These are phyloP conservation scores for Clonostachys rhizophaga DNA, from an alignment of 2,329 filamentous ascomycete species.

Conservation along the genomic window DNA sequence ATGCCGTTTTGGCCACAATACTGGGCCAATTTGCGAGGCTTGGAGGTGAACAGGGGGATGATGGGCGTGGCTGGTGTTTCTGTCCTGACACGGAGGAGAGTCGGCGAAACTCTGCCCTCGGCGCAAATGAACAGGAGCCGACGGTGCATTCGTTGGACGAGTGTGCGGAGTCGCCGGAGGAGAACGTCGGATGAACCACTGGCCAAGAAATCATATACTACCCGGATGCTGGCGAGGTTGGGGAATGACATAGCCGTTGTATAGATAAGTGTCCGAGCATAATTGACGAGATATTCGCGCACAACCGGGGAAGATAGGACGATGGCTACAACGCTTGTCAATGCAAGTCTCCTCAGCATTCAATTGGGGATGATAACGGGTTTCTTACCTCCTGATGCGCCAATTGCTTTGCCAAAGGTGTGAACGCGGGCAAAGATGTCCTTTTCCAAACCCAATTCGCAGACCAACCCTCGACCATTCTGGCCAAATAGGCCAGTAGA, in stretches of 20 bases:
- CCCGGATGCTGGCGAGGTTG: constrained; percentile 51
- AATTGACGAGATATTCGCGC: constrained; percentile 66
- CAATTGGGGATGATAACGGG: too few species aligned
- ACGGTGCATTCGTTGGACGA: constrained; percentile 32
- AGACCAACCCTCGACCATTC: constrained; percentile 53
- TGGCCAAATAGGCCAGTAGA: constrained; percentile 56
- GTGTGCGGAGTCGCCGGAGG: constrained; percentile 19
- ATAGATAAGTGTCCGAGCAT: constrained; percentile 71
- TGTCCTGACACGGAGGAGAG: constrained; percentile 29
- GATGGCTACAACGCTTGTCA: constrained; percentile 27
- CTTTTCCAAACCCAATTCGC: constrained; percentile 47
- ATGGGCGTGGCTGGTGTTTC: constrained; percentile 50
- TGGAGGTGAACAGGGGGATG: constrained; percentile 53
- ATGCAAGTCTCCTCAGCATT: not conserved
- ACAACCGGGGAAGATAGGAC: constrained; percentile 57
- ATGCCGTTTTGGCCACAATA: constrained; percentile 56
- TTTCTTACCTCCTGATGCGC: not conserved
- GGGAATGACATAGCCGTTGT: constrained; percentile 65
- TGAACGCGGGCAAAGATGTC: constrained; percentile 54
- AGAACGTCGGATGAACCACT: constrained; percentile 37
- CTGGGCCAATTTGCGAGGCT: constrained; percentile 53
- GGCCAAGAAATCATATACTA: constrained; percentile 52
- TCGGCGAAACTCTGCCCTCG: constrained; percentile 13
- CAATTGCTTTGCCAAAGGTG: constrained; percentile 59
- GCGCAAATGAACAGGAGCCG: constrained; percentile 32